phyloP scores from a whole-genome alignment of 2,329 filamentous ascomycete genomes.

The Colletotrichum graminicola region DNA sequence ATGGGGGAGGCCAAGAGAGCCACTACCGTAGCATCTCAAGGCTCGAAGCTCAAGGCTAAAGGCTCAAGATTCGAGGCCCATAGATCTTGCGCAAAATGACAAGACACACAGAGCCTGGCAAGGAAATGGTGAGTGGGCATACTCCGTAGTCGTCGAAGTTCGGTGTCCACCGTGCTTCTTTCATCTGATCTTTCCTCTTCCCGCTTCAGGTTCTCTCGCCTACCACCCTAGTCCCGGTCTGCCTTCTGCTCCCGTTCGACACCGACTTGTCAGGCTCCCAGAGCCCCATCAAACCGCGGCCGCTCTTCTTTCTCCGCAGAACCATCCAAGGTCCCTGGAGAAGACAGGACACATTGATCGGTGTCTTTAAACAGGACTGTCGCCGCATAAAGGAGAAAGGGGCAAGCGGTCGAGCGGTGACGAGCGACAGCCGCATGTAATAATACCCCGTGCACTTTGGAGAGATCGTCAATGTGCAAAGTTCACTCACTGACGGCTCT shows the following conservation, averaged over 20 bases:
- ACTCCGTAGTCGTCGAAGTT: constrained; percentile 22
- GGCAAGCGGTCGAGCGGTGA: not conserved
- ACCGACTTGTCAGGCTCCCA: constrained; percentile 21
- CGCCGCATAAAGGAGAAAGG: constrained; percentile 33
- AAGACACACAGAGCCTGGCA: constrained; percentile 15
- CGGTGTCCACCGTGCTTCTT: constrained; percentile 33
- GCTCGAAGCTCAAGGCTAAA: constrained; percentile 7
- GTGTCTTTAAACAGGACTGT: constrained; percentile 3
- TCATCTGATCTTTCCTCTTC: constrained; percentile 46
- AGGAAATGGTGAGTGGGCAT: constrained; percentile 10
- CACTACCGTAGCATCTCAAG: constrained; percentile 23
- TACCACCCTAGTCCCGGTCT: constrained; percentile 31
- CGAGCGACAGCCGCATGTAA: not conserved
- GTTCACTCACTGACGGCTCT: constrained; percentile 4
- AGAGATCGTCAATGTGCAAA: constrained; percentile 30
- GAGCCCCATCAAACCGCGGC: constrained; percentile 20
- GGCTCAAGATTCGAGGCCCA: not conserved
- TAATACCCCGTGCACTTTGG: constrained; percentile 18
- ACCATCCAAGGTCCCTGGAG: constrained; percentile 30
- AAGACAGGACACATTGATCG: constrained; percentile 2
- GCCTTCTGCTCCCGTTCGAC: constrained; percentile 23
- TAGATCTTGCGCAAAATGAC: constrained; percentile 6
- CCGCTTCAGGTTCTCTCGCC: constrained; percentile 23
- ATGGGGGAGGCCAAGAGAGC: not conserved
- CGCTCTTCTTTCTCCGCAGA: constrained; percentile 21